phyloP scores from a whole-genome alignment of 352 stramenopile genomes.

The Pythium coloratum region DNA sequence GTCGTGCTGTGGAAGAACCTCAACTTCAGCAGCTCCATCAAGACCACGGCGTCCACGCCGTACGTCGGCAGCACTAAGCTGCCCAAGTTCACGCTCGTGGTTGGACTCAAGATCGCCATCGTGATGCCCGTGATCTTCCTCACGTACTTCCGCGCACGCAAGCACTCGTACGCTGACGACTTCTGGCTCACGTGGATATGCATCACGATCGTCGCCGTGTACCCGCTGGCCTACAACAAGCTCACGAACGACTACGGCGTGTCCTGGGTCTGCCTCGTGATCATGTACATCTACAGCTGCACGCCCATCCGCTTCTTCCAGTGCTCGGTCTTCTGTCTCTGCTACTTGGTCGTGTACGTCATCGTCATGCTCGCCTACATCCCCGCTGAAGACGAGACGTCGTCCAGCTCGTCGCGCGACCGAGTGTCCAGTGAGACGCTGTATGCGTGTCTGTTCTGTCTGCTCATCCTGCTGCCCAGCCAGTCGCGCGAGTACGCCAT shows the following conservation, averaged over 20 bases:
- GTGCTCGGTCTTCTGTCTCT: conserved; percentile 67
- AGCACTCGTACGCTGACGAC: conserved; percentile 58
- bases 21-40: conserved; percentile 44
- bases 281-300: conserved; percentile 87
- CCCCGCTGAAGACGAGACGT: conserved; percentile 32
- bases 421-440: conserved; percentile 69
- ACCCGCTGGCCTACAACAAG: conserved; percentile 83
- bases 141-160: conserved; percentile 67
- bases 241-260: conserved; percentile 80
- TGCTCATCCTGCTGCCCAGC: conserved; percentile 75
- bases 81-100: conserved; percentile 66
- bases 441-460: conserved; percentile 81
- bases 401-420: conserved; percentile 35
- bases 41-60: conserved; percentile 24
- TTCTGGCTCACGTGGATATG: conserved; percentile 76
- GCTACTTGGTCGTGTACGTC: conserved; percentile 68
- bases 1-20: conserved; percentile 56
- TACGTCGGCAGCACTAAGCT: conserved; percentile 41
- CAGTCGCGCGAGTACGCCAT: conserved; percentile 82
- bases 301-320: conserved; percentile 81
- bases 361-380: conserved; percentile 72
- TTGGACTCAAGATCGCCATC: conserved; percentile 60
- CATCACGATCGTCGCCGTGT: conserved; percentile 54
- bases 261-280: conserved; percentile 77
- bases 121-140: conserved; percentile 62